Percentiles rank a stretch among this genome's conserved stretches.
These are phyloP conservation scores for Schizonepeta tenuifolia DNA, from an alignment of 257 asterid genomes.

Conservation along the genomic window DNA sequence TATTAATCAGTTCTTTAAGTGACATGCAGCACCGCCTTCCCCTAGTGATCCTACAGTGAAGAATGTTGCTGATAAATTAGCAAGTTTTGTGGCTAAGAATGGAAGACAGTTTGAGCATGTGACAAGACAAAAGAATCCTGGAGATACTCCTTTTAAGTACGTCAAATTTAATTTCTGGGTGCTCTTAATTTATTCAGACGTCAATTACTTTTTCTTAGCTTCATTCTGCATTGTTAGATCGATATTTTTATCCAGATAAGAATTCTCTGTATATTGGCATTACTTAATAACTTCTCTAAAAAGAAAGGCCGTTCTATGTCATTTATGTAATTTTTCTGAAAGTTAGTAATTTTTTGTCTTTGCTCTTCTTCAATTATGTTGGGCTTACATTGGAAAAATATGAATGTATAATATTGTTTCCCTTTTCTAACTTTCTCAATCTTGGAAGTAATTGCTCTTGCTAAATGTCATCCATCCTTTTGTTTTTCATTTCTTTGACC, in stretches of 20 bases:
- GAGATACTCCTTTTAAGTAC: conserved; percentile 96
- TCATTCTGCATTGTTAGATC: not conserved
- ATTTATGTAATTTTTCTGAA: not conserved
- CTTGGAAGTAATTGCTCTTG: not conserved
- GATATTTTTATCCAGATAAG: conserved; percentile 1
- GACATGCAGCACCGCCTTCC: conserved; percentile 93
- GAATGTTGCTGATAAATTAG: conserved; percentile 91
- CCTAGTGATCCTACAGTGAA: conserved; percentile 97
- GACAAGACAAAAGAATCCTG: conserved; percentile 94
- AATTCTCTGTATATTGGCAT: not conserved
- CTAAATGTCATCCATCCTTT: not conserved
- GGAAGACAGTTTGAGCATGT: conserved; percentile 95
- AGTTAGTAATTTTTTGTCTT: not conserved
- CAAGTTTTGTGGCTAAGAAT: conserved; percentile 99
- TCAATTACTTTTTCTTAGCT: conserved; percentile 11
- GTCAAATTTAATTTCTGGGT: conserved; percentile 23
- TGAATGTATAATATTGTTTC: not conserved
- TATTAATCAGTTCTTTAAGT: conserved; percentile 96
- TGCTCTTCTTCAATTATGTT: not conserved
- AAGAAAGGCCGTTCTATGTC: not conserved
- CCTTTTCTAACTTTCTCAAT: not conserved
- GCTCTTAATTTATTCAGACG: conserved; percentile 6
- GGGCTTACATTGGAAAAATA: not conserved
- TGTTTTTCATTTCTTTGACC: not conserved
- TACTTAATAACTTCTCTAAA: not conserved